Conservation (phyloP, 2,329 filamentous ascomycete species). For the Rhynchosporium graminicola region DNA sequence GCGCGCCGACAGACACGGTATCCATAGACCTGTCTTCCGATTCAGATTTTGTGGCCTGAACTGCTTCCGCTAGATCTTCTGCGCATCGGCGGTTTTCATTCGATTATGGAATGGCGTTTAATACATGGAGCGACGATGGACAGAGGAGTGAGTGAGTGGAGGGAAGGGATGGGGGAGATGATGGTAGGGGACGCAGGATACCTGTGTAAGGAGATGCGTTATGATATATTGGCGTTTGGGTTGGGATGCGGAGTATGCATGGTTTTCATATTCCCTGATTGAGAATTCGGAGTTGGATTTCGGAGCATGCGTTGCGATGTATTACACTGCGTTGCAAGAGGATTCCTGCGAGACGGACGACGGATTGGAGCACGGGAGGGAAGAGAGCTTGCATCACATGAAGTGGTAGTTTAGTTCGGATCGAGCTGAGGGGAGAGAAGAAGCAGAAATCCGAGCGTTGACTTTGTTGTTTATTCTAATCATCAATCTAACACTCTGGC, state of each 20-base stretch:
- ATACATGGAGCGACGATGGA: background rate
- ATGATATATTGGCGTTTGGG: background rate
- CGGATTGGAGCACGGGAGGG: too few relatives aligned
- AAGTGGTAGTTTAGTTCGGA: too few relatives aligned
- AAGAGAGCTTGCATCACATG: too few relatives aligned
- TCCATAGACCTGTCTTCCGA: slow-evolving; percentile 51
- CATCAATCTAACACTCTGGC: too few relatives aligned
- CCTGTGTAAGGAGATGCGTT: background rate
- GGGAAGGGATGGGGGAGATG: background rate
- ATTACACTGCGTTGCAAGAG: too few relatives aligned
- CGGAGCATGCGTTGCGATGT: too few relatives aligned
- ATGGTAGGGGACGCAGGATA: background rate
- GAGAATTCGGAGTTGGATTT: too few relatives aligned
- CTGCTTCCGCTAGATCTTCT: slow-evolving; percentile 40
- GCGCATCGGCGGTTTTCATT: background rate
- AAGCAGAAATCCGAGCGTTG: too few relatives aligned
- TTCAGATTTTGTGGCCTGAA: slow-evolving; percentile 52
- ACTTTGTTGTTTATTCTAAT: too few relatives aligned
- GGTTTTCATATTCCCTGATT: background rate
- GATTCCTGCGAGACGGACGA: too few relatives aligned
- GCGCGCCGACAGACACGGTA: slow-evolving; percentile 53
- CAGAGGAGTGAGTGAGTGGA: background rate
- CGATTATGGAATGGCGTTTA: too few relatives aligned
- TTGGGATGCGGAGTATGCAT: background rate
- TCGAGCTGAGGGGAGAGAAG: too few relatives aligned